Evolutionary conservation across 768 basidiomycete species (phyloP), one percentile per base, ranked within the genome.

Genomic region (Collybia sp.): DNA sequence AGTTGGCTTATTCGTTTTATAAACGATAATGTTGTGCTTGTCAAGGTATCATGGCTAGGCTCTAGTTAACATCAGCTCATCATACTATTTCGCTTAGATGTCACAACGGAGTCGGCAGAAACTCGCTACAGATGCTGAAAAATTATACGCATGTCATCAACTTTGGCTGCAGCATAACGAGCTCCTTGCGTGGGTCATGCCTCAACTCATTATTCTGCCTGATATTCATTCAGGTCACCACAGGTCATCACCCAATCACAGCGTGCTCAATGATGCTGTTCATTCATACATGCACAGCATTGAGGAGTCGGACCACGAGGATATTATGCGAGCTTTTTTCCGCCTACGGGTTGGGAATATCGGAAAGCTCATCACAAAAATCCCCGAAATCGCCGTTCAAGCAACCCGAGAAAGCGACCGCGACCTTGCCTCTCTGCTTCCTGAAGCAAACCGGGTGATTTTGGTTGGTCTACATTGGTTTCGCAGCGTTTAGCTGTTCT

Each of bases 1-100:
- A 82, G 80, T 44, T 91, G 88, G 75, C 72, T 97, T n/a, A 88
- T 95, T 53, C 76, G 75, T 18, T 95, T 93, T 60, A 88, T 96
- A 56, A 88, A 92, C 38, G 84, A 89, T 43, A 95, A 95, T 61
- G 83, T 78, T 0, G 84, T 85, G 5, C 68, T 94, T 31, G 70
- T 69, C 33, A 91, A 88, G 74, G 92, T 88, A 30, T 52, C 66
- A 46, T 15, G 50, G 20, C n/a, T 15, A 6, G 12, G 25, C 25
- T 8, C 25, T 25, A 25, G 25, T 25, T 4, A 25, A 25, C 25
- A 3, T 8, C 25, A 25, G 3, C 25, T 25, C 25, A 25, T 25
- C 25, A 25, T 8, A 25, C 25, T 25, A 3, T 8, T 25, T 34
- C 39, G 12, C 42, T 33, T 43, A 94, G 91, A 83, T 95, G 63